Evolutionary conservation across 169 alveolate genomes (phyloP), one percentile per base, ranked within the genome.

Genomic region (Plasmodium vivax): DNA sequence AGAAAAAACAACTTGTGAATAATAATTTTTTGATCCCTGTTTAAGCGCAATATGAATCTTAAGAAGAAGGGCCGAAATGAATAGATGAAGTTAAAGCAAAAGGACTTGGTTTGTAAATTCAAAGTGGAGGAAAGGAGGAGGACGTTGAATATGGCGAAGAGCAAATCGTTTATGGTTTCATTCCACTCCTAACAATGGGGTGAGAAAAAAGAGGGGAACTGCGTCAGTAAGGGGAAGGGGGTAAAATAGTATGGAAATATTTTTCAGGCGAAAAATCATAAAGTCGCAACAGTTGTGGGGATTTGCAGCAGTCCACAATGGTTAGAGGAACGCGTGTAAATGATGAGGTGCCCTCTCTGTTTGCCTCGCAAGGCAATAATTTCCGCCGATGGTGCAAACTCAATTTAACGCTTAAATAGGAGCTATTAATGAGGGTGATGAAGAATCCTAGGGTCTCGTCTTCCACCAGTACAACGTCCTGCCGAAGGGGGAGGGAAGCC

Each of bases 31-130:
- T 88, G 82, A 34, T 80, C 83, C 41, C 83, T 88, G 43, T 80
- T 88, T 68, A 88, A 80, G 23, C 47, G 90, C 41, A 88, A 27
- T 62, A 88, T 68, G 34, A 38, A 19, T 80, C 94, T 88, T 71
- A 80, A 80, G 54, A 88, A 88, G 34, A 88, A 88, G 2, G 94
- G 94, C 73, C 94, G 73, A 36, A 88, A 88, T 3, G 94, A 88
- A 41, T 88, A 73, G 16, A 88, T 88, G 73, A 32, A 88, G 54
- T 88, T 88, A 80, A 80, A 88, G 83, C 94, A 88, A 79, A 88
- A 88, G 27, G 94, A 88, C 51, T 88, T 88, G 8, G 72, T 47
- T 88, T 45, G 82, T 88, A 88, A 88, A 88, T 80, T 88, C 74
- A 88, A 79, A 62, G 47, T 68, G 9, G 94, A 79, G 32, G 94